Evolutionary conservation across 768 basidiomycete genomes (phyloP), one percentile per base, ranked within the genome.

Genomic region (Podaxis sp.): DNA sequence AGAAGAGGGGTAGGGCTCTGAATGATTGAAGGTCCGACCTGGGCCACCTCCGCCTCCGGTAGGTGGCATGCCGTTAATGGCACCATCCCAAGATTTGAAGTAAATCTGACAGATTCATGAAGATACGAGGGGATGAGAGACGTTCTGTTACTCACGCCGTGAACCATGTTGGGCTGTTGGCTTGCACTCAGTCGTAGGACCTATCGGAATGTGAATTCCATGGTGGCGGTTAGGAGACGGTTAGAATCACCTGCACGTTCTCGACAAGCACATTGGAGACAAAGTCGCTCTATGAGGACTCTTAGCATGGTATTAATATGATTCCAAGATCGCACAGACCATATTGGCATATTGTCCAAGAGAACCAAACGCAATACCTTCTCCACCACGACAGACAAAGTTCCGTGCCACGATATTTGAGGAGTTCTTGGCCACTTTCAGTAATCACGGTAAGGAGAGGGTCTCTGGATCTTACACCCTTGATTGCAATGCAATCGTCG

Each of bases 401-500:
- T 82, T 79, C 4, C 73, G 70, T 0, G 76, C 79, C 23, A 78
- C 32, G 57, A 86, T 68, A 62, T 83, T 82, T 2, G 84, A 79
- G 36, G 82, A 81, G 67, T 86, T 86, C 83, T 84, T 50, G 35
- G 16, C 9, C 5, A 16, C 36, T 6, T 55, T 62, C 27, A 50
- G 56, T 21, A 28, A 35, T 4, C 5, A 21, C 6, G 6, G 6
- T 9, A 38, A 44, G 23, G 16, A 9, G 28, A 50, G 14, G 37
- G 14, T 13, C n/a, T 32, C 16, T 14, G 11, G 37, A 55, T 69
- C 81, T 27, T 65, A 84, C 83, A 5, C 83, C 84, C 72, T 86
- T 85, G 72, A 86, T 82, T 6, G 82, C 84, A n/a, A 86, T 69
- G 60, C 84, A 86, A 64, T 86, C 84, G 65, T 86, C 85, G 16